A percentile compares a stretch with the other conserved stretches of the same genome.
phyloP scores from a whole-genome alignment of 495 filamentous ascomycete genomes.

The Extremus antarcticus region DNA sequence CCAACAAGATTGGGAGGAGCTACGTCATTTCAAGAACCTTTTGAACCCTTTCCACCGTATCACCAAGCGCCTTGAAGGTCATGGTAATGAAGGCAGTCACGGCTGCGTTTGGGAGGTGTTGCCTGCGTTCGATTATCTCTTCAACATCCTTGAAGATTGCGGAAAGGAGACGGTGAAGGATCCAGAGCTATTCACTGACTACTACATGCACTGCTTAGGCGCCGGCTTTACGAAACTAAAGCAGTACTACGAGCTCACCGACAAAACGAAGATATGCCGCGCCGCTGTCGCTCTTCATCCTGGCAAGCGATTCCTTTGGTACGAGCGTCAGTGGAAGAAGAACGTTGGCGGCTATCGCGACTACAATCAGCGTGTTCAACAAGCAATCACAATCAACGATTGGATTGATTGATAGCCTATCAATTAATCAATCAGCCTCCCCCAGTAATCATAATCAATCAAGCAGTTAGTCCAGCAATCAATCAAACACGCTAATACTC shows the following conservation, averaged over 20 bases:
- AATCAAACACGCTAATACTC: too few species aligned
- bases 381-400: too few species aligned
- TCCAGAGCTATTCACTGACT: constrained; percentile 1
- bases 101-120: not conserved
- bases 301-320: not conserved
- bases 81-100: not conserved
- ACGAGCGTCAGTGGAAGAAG: constrained; percentile 6
- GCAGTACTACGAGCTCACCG: constrained; percentile 5
- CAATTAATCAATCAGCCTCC: too few species aligned
- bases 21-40: constrained; percentile 3
- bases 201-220: constrained; percentile 2
- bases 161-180: not conserved
- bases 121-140: not conserved
- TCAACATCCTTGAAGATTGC: not conserved
- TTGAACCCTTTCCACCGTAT: not conserved
- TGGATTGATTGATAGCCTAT: too few species aligned
- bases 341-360: too few species aligned
- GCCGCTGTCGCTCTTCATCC: constrained; percentile 10
- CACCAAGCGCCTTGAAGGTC: constrained; percentile 5
- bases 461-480: too few species aligned
- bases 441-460: too few species aligned
- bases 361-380: too few species aligned
- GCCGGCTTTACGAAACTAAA: constrained; percentile 3
- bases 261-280: constrained; percentile 1
- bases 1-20: constrained; percentile 6